A percentile compares a stretch with the other conserved stretches of the same genome.
Evolutionary conservation across 2,329 filamentous ascomycete species (phyloP).

Genomic region (Endoconidiophora polonica): DNA sequence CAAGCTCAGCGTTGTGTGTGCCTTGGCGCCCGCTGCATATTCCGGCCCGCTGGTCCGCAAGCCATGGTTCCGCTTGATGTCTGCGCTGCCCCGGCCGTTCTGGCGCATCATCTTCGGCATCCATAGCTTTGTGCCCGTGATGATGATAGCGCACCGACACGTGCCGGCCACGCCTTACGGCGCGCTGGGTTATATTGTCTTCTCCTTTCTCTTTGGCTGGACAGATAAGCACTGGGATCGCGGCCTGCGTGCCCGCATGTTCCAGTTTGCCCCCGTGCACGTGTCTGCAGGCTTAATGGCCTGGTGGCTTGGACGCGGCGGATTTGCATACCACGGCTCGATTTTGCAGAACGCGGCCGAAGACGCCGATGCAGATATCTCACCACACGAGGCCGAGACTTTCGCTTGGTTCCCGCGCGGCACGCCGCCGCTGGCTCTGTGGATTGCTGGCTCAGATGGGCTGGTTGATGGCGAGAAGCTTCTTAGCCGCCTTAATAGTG

Average conservation of each 20-base stretch:
- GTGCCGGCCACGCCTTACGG: slow-evolving; percentile 57
- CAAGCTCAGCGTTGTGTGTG: slow-evolving; percentile 78
- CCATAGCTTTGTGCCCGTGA: slow-evolving; percentile 81
- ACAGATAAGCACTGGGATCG: slow-evolving; percentile 71
- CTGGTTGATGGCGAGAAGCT: slow-evolving; percentile 69
- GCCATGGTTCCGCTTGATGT: slow-evolving; percentile 82
- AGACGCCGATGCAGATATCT: slow-evolving; percentile 34
- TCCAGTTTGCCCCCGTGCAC: slow-evolving; percentile 83
- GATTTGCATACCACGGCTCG: slow-evolving; percentile 65
- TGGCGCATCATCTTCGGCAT: slow-evolving; percentile 80
- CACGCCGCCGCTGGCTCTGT: slow-evolving; percentile 71
- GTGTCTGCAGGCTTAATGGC: slow-evolving; percentile 81
- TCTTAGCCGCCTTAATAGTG: slow-evolving; percentile 55
- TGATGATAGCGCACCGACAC: slow-evolving; percentile 66
- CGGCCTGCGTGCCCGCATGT: slow-evolving; percentile 62
- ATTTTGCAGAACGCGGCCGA: slow-evolving; percentile 63
- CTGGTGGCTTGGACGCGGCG: slow-evolving; percentile 85
- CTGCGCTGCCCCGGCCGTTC: slow-evolving; percentile 35
- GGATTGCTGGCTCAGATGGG: slow-evolving; percentile 69
- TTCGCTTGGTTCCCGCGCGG: slow-evolving; percentile 62
- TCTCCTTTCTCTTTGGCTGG: slow-evolving; percentile 82
- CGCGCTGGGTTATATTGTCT: slow-evolving; percentile 71
- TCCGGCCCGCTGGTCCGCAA: slow-evolving; percentile 73
- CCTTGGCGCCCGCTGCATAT: slow-evolving; percentile 77
- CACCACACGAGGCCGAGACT: slow-evolving; percentile 13